Conservation (phyloP, 805 yeast species). For the Zygoascus ofunaensis region DNA sequence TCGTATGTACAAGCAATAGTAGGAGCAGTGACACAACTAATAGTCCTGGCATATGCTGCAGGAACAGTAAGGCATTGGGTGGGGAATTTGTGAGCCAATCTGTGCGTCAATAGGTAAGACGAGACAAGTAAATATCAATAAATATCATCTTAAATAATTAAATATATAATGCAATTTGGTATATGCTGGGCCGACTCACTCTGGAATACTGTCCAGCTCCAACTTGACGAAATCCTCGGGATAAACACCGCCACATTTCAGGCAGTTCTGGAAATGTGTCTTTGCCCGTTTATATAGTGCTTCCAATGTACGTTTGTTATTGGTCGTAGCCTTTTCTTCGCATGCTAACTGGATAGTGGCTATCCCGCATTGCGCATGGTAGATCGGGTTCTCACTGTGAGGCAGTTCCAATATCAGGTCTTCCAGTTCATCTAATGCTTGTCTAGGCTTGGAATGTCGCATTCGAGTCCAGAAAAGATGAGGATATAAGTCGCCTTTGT, state of each 20-base stretch:
- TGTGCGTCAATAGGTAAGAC: too few species aligned
- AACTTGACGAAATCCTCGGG: conserved; percentile 15
- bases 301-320: neutral
- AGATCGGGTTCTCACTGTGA: conserved; percentile 16
- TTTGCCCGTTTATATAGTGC: conserved; percentile 8
- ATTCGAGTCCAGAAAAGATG: conserved; percentile 12
- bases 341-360: conserved; percentile 16
- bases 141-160: too few species aligned
- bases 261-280: conserved; percentile 13
- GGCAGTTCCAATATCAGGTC: conserved; percentile 17
- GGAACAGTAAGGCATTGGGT: neutral
- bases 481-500: conserved; percentile 12
- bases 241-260: conserved; percentile 14
- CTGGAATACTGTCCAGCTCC: conserved; percentile 7
- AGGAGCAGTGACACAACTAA: neutral
- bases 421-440: conserved; percentile 15
- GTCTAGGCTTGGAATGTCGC: conserved; percentile 12
- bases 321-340: neutral
- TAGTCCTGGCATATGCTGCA: neutral
- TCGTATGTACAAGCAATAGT: neutral
- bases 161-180: neutral
- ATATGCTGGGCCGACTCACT: neutral
- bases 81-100: neutral
- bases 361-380: conserved; percentile 14
- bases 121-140: too few species aligned